Evolutionary conservation across 257 asterid genomes (phyloP).

Genomic region (Lycium barbarum): DNA sequence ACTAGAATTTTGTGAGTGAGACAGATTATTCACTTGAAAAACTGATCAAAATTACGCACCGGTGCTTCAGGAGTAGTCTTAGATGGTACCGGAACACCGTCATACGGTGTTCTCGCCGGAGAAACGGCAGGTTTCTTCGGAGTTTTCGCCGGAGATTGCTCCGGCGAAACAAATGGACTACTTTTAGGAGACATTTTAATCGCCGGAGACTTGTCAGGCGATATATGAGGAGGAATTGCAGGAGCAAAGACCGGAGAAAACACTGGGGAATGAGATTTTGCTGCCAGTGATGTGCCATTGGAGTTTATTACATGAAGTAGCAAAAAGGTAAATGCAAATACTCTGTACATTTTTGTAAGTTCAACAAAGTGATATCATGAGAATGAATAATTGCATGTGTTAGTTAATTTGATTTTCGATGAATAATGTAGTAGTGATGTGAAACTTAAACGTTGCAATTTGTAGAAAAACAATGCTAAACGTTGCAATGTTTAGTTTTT

Average conservation of each 20-base stretch:
- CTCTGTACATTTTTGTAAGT: constrained; percentile 40
- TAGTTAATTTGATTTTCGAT: constrained; percentile 12
- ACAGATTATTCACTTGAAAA: no score
- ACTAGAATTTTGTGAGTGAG: no score
- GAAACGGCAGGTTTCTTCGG: constrained; percentile 37
- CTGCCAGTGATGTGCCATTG: constrained; percentile 50
- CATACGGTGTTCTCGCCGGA: constrained; percentile 44
- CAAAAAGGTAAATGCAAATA: constrained; percentile 36
- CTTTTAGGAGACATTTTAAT: constrained; percentile 40
- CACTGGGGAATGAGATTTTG: constrained; percentile 34
- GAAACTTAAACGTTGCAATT: constrained; percentile 51
- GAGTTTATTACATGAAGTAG: constrained; percentile 41
- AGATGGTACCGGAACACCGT: constrained; percentile 56
- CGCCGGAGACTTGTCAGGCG: constrained; percentile 60
- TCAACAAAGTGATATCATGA: not conserved
- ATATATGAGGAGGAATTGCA: constrained; percentile 28
- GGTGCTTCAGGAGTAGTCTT: not conserved
- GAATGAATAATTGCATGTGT: not conserved
- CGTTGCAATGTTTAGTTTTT: constrained; percentile 41
- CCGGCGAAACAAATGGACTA: constrained; percentile 51
- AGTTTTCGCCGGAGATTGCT: constrained; percentile 44
- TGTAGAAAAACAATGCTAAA: constrained; percentile 35
- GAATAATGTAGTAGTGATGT: constrained; percentile 34
- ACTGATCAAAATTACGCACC: not conserved
- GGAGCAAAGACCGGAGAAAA: constrained; percentile 44